These are phyloP conservation scores for Backusella tuberculispora DNA, from an alignment of 192 early-diverging fungal species.

Conservation along the genomic window DNA sequence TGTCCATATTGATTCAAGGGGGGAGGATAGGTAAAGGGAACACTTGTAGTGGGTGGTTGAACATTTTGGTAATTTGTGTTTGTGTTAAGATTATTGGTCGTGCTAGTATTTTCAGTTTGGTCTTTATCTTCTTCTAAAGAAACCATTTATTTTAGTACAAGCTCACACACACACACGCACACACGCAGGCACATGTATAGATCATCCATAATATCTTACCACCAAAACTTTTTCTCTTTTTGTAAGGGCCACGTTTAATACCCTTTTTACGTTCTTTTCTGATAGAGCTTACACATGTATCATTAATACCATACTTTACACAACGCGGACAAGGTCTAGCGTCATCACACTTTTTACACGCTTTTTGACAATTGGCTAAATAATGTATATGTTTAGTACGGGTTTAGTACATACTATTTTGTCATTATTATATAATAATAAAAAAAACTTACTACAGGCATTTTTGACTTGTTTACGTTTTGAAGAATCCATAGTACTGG, in stretches of 20 bases:
- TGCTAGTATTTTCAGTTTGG: background rate
- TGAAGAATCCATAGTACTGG: background rate
- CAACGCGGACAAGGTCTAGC: slow-evolving; percentile 84
- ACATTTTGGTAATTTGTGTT: background rate
- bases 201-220: no score
- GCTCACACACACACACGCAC: background rate
- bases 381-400: background rate
- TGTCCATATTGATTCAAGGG: slow-evolving; percentile 33
- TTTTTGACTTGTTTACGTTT: slow-evolving; percentile 40
- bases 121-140: background rate
- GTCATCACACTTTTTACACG: slow-evolving; percentile 93
- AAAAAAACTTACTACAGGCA: slow-evolving; percentile 29
- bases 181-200: no score
- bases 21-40: slow-evolving; percentile 20
- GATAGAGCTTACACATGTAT: slow-evolving; percentile 73
- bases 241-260: slow-evolving; percentile 85
- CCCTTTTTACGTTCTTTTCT: slow-evolving; percentile 85
- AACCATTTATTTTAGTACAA: background rate
- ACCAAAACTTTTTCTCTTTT: slow-evolving; percentile 48
- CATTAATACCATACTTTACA: slow-evolving; percentile 66
- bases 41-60: background rate
- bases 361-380: slow-evolving; percentile 80
- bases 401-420: background rate
- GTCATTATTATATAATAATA: background rate
- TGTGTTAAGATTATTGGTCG: background rate